Evolutionary conservation across 23 red algal genomes (phyloP), one percentile per base, ranked within the genome.

Genomic region (Gracilaria vermiculophylla): DNA sequence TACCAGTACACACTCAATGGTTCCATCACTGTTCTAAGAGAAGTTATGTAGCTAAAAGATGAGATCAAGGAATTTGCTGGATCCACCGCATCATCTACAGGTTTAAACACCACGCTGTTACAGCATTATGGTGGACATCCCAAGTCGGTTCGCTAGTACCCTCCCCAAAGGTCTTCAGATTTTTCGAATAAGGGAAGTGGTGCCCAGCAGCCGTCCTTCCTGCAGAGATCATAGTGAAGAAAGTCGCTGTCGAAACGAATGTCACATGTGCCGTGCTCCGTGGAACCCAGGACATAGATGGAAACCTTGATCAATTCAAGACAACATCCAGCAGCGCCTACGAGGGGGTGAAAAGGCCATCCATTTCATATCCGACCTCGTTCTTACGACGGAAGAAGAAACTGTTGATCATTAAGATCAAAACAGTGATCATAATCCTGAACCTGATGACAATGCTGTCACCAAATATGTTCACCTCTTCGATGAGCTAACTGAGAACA

Each of bases 281-380:
- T 85, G 80, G 64, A 45, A 70, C 19, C 80, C 80, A 12, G 61
- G 61, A 50, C 80, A 85, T 34, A 53, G 60, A 50, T 85, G 80
- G 32, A 85, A 1, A 45, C 41, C 56, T 2, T 56, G 61, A 27
- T 25, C 55, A 23, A 62, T 85, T 23, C 41, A 10, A 24, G 17
- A 47, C 37, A 53, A 49, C 33, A 55, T 50, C 37, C 61, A 29
- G 0, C 58, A 64, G n/a, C 58, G 56, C 5, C 33, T 85, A 32
- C 5, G 29, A n/a, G 47, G 69, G 20, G 1, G 58, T n/a, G 80
- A 85, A 29, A 47, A 13, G 24, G 36, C 80, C 36, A 43, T 85
- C 10, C 80, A 85, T 24, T 69, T 85, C 0, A 20, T 85, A 6
- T 69, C 80, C 21, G 80, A 85, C 17, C 37, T 85, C 25, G 2